Evolutionary conservation across 345 rosid genomes (phyloP), one percentile per base, ranked within the genome.

Genomic region (Firmiana major): DNA sequence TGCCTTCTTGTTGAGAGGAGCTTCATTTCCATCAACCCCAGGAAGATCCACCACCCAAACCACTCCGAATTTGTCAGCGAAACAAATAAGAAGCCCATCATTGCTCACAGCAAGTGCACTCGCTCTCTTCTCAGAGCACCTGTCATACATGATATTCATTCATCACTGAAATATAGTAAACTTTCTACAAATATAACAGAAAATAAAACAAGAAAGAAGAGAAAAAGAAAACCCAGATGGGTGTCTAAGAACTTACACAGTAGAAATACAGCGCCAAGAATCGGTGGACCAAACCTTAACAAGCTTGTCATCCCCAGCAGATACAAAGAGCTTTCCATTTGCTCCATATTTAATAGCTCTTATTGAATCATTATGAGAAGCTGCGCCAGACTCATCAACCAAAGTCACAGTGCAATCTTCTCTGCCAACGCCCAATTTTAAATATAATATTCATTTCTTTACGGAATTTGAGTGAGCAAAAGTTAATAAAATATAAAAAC

Each of bases 11-110:
- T 82, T 75, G 48, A 79, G 84, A 36, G 75, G 16, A 83, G 74
- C 51, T 70, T 79, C 55, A 69, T 83, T 79, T 36, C 84, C 88
- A 38, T 81, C 85, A 79, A 84, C 68, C 49, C 79, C 92, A 49
- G 82, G 85, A 42, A 88, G 77, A 80, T 83, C 87, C 80, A 91
- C 86, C 79, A 88, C 94, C 97, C 99, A 91, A 73, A 94, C 97
- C 83, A 88, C 96, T 86, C 98, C 98, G 81, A 97, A 97, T 82
- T 94, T 94, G 80, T 97, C 98, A 72, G 98, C 94, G 78, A 87
- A 97, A 75, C 98, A 94, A 73, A 89, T 92, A 84, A 87, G 71
- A 59, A 77, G 80, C 28, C 87, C 94, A 78, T 92, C 89, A 36
- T 85, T 78, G 81, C 92, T 90, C 76, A 97, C 75, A 60, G 97